Evolutionary conservation across 1,139 yeast genomes (phyloP).

Genomic region (Nematodospora anomalae): DNA sequence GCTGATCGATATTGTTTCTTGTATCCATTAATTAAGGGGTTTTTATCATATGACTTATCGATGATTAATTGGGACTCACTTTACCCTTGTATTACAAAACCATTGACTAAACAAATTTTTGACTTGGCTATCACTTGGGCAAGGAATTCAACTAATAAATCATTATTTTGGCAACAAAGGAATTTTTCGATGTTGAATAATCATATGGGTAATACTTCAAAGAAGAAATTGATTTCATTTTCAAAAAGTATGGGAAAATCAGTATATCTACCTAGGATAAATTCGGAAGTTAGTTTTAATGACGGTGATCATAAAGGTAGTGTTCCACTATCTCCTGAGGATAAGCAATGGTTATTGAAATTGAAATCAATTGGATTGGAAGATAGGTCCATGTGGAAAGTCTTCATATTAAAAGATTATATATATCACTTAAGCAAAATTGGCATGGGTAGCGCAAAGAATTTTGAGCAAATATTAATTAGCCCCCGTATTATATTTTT

Average conservation of each 20-base stretch:
- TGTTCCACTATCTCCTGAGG: constrained; percentile 55
- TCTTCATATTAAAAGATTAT: constrained; percentile 67
- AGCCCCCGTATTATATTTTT: constrained; percentile 67
- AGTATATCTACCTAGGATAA: constrained; percentile 33
- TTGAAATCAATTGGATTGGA: constrained; percentile 69
- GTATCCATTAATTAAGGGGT: constrained; percentile 79
- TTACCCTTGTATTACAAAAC: constrained; percentile 63
- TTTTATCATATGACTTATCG: constrained; percentile 71
- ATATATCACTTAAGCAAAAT: constrained; percentile 57
- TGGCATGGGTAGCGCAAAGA: background rate
- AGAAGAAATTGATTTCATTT: constrained; percentile 16
- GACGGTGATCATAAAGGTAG: constrained; percentile 15
- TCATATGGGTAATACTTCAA: constrained; percentile 6
- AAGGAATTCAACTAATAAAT: constrained; percentile 53
- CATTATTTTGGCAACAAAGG: constrained; percentile 67
- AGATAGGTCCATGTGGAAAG: constrained; percentile 80
- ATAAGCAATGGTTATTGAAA: constrained; percentile 71
- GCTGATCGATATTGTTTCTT: constrained; percentile 84
- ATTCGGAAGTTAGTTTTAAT: constrained; percentile 18
- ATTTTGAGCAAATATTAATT: constrained; percentile 1
- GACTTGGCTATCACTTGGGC: constrained; percentile 76
- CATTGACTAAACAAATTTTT: constrained; percentile 66
- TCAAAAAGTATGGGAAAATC: constrained; percentile 41
- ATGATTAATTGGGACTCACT: constrained; percentile 65
- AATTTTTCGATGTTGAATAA: constrained; percentile 15